phyloP scores from a whole-genome alignment of 805 yeast genomes.

The Saturnispora galanensis region DNA sequence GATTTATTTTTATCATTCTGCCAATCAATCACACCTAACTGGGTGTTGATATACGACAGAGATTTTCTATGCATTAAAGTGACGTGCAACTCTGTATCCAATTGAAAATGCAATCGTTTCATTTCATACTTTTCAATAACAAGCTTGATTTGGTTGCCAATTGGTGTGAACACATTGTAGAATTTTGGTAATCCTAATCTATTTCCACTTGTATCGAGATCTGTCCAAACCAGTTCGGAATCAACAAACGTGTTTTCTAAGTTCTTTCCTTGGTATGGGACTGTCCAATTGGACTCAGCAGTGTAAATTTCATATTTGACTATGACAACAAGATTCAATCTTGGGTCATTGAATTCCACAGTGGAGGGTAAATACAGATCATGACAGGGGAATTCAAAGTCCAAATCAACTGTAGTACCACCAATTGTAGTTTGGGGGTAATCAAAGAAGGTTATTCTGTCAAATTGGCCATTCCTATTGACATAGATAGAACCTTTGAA shows the following conservation, averaged over 20 bases:
- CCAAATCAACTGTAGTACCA: background rate
- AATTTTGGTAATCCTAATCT: slow-evolving; percentile 1
- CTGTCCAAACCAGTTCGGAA: slow-evolving; percentile 1
- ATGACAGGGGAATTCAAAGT: slow-evolving; percentile 8
- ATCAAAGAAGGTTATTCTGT: slow-evolving; percentile 2
- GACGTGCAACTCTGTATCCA: background rate
- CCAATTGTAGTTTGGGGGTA: background rate
- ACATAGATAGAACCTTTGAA: slow-evolving; percentile 1
- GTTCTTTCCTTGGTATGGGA: slow-evolving; percentile 3
- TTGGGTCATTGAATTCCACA: background rate
- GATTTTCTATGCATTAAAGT: background rate
- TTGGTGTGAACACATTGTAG: slow-evolving; percentile 1
- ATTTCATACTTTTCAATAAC: slow-evolving; percentile 2
- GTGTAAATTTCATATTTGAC: slow-evolving; percentile 1
- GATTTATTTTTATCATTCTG: background rate
- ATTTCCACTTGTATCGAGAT: background rate
- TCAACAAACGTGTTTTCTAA: slow-evolving; percentile 1
- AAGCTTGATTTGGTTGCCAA: slow-evolving; percentile 2
- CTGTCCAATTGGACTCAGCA: background rate
- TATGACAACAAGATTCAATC: slow-evolving; percentile 2
- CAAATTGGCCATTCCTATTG: slow-evolving; percentile 3
- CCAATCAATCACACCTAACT: slow-evolving; percentile 1
- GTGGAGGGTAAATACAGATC: slow-evolving; percentile 6
- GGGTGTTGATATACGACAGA: background rate
- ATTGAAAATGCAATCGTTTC: background rate